These are phyloP conservation scores for Thuja plicata DNA, from an alignment of 83 land plant species.

Conservation along the genomic window DNA sequence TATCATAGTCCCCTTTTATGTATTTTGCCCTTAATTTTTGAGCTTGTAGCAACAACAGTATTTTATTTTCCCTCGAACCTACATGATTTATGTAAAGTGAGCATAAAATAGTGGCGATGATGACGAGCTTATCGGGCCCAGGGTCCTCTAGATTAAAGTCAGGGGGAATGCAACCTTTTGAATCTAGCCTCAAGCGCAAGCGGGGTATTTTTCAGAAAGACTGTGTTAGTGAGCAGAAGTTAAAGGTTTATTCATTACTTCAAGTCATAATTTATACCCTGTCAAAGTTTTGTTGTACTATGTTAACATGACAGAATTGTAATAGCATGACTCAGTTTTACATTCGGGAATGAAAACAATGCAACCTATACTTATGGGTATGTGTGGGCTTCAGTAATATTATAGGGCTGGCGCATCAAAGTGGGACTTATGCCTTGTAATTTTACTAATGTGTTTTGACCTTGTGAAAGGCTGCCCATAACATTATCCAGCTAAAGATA, in stretches of 20 bases:
- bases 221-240: slow-evolving; percentile 20
- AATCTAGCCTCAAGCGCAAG: slow-evolving; percentile 56
- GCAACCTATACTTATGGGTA: not conserved
- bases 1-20: no score
- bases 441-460: not conserved
- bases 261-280: not conserved
- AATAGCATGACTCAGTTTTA: not conserved
- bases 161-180: slow-evolving; percentile 31
- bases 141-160: slow-evolving; percentile 34
- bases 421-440: not conserved
- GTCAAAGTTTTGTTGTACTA: not conserved
- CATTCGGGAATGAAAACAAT: no score
- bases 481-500: not conserved
- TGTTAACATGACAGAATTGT: not conserved
- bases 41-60: no score
- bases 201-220: slow-evolving; percentile 77
- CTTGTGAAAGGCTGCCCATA: not conserved
- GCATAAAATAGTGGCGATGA: not conserved
- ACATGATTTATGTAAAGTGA: not conserved
- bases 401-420: not conserved
- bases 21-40: no score
- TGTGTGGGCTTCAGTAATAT: not conserved
- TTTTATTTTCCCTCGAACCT: no score
- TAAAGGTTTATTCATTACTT: no score
- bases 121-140: not conserved